Percentiles rank a stretch among this genome's conserved stretches.
phyloP scores from a whole-genome alignment of 2,329 filamentous ascomycete genomes.

The Aspergillus fumigatiaffinis region DNA sequence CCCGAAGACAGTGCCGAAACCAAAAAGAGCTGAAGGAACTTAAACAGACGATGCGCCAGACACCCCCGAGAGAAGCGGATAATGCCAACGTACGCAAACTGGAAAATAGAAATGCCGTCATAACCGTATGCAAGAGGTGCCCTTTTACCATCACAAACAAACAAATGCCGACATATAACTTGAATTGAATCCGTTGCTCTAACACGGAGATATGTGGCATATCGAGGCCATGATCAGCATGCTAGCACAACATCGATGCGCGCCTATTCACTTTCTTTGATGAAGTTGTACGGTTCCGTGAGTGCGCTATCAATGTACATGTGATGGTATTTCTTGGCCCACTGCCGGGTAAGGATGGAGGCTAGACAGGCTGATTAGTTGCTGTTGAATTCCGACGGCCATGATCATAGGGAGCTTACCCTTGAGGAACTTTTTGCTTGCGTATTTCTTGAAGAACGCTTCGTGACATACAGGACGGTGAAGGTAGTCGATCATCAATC shows the following conservation, averaged over 20 bases:
- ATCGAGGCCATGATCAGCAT: slow-evolving; percentile 17
- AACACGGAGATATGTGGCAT: slow-evolving; percentile 17
- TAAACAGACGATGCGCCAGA: slow-evolving; percentile 27
- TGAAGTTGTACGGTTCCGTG: slow-evolving; percentile 28
- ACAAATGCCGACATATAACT: slow-evolving; percentile 40
- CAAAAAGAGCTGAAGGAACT: slow-evolving; percentile 17
- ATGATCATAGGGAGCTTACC: slow-evolving; percentile 56
- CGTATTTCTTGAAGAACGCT: slow-evolving; percentile 99
- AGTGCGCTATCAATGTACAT: slow-evolving; percentile 34
- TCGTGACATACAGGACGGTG: slow-evolving; percentile 86
- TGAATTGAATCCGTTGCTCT: slow-evolving; percentile 25
- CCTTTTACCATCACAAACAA: slow-evolving; percentile 40
- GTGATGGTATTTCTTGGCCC: slow-evolving; percentile 75
- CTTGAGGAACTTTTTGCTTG: slow-evolving; percentile 98
- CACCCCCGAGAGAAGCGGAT: slow-evolving; percentile 29
- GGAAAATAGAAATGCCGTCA: slow-evolving; percentile 31
- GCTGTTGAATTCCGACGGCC: neutral
- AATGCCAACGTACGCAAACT: slow-evolving; percentile 34
- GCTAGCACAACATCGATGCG: slow-evolving; percentile 21
- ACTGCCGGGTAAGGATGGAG: slow-evolving; percentile 84
- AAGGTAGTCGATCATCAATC: slow-evolving; percentile 95
- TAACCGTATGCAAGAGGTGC: slow-evolving; percentile 40
- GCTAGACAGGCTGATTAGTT: slow-evolving; percentile 50
- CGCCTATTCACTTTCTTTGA: slow-evolving; percentile 31
- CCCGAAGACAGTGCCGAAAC: slow-evolving; percentile 21